Base-by-base conservation (phyloP, 768 basidiomycete genomes). In the Serendipita indica region DNA sequence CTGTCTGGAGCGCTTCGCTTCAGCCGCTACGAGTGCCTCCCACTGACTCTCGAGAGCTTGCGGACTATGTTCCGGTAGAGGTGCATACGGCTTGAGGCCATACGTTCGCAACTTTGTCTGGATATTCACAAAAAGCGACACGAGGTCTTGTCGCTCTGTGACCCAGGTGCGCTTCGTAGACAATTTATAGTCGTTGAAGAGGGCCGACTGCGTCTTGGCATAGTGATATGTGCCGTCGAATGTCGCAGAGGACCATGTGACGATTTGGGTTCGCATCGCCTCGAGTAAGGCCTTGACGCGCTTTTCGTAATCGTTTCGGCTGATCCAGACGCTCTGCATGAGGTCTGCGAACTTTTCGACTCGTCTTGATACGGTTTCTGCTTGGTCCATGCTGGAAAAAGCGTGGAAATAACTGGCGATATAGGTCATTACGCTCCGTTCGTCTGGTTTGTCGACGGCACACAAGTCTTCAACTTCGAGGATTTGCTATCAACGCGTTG, bases 351-450 rank as follows among this genome's bases (percentile, higher is more conserved):
- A 98, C 67, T 94, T 94, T 69, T 90, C 90, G 0, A 98, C 89
- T 7, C 94, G 78, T 56, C 93, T 80, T 1, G 91, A 86, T 18
- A 91, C 91, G 0, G 91, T 96, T 69, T 97, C 90, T 3, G 89
- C 86, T 69, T 96, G 93, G 65, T 98, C 90, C 85, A 96, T 93
- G 0, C 89, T 84, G 0, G 92, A 94, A 69, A 99, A 99, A 0
- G 94, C 93, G 67, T 98, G 96, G 76, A 99, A 99, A 72, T 79
- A 98, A 65, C 89, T 89, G 33, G 96, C 96, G 45, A 99, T 86
- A 64, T 97, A 98, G 3, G 92, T 97, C 90, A 97, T 97, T 10
- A 97, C 89, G 69, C 87, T 90, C 34, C 91, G 83, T 71, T 99
- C 96, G 69, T 99, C 96, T 0, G 94, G 94, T 46, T 78, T 79